Evolutionary conservation across 2,329 filamentous ascomycete species (phyloP).

Genomic region (Diplodia mutila): DNA sequence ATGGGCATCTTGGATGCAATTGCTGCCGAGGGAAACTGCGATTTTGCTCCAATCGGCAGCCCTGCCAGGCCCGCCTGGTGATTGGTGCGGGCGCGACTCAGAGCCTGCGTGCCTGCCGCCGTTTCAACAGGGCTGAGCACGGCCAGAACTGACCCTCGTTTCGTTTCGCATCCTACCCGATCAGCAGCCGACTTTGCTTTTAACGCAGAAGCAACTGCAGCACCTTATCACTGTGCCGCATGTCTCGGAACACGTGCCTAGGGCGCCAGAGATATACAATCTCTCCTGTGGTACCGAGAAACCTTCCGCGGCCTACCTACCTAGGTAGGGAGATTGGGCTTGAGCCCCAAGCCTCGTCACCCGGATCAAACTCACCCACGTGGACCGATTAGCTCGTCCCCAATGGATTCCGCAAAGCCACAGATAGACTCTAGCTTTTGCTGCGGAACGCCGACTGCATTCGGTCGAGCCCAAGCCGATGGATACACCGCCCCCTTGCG

Average conservation of each 20-base stretch:
- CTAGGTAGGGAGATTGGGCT: conserved; percentile 10
- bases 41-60: not conserved
- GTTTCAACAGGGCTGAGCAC: conserved; percentile 21
- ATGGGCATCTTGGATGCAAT: not conserved
- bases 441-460: not conserved
- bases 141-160: not conserved
- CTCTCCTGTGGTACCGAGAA: conserved; percentile 5
- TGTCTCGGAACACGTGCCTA: conserved; percentile 15
- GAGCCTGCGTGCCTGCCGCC: not conserved
- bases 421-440: not conserved
- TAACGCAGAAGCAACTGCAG: not conserved
- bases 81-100: not conserved
- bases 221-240: not conserved
- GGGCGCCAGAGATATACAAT: not conserved
- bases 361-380: not conserved
- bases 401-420: not conserved
- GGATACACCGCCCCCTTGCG: conserved; percentile 5
- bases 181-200: not conserved
- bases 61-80: not conserved
- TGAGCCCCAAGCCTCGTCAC: not conserved
- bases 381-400: conserved; percentile 2
- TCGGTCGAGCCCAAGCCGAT: not conserved
- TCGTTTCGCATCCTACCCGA: conserved; percentile 11
- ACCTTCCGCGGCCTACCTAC: not conserved
- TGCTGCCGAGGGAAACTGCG: not conserved